Conservation (phyloP, 768 basidiomycete genomes). For the Termitomyces sp. region DNA sequence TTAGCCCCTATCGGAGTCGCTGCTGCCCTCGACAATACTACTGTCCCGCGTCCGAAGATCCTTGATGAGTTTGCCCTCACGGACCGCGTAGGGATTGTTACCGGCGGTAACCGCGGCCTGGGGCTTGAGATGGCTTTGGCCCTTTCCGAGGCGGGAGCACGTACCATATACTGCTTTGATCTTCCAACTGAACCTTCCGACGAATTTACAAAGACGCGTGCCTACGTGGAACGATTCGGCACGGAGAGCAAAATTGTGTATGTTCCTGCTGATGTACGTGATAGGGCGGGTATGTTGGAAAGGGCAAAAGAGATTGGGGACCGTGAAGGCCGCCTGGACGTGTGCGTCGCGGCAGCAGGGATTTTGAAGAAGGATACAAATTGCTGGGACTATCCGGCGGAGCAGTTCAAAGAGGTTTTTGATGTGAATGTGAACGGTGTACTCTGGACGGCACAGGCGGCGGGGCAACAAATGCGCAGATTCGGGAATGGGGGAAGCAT, state of each 20-base stretch:
- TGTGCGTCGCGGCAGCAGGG: not conserved
- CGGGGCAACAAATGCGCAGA: conserved; percentile 44
- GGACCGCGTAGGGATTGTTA: not conserved
- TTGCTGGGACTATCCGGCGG: not conserved
- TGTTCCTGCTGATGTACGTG: not conserved
- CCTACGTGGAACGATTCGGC: not conserved
- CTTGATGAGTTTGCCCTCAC: not conserved
- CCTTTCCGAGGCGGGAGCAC: not conserved
- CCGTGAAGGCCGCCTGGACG: not conserved
- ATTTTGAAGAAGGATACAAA: not conserved
- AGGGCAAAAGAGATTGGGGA: not conserved
- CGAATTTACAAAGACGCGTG: not conserved
- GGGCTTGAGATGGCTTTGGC: not conserved
- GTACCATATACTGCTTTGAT: not conserved
- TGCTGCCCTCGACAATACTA: not conserved
- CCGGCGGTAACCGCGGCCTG: not conserved
- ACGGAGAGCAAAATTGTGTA: not conserved
- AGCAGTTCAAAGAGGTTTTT: conserved; percentile 18
- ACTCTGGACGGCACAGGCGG: conserved; percentile 49
- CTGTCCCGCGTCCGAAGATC: not conserved
- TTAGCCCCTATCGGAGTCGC: not conserved
- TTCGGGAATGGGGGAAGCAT: conserved; percentile 42
- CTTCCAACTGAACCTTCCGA: not conserved
- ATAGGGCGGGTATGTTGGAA: not conserved
- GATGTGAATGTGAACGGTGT: conserved; percentile 52